Conservation (phyloP, 1,284 basidiomycete species). For the Malassezia sp. region DNA sequence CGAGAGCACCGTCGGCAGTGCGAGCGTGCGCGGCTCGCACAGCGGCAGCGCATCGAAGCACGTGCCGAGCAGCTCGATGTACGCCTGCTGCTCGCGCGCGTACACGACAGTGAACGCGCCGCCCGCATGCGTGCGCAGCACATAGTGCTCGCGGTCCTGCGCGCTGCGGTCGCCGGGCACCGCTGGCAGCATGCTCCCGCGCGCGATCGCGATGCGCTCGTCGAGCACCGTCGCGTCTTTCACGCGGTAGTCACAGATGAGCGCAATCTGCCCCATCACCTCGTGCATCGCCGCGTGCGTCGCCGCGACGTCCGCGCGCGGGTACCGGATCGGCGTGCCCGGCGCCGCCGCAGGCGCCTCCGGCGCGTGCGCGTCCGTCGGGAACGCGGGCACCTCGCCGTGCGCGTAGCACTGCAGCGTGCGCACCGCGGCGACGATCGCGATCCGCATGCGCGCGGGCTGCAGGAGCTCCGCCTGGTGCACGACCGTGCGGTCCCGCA, state of each 20-base stretch:
- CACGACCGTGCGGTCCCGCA: conserved; percentile 31
- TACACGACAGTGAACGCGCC: conserved; percentile 59
- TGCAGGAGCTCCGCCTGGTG: conserved; percentile 36
- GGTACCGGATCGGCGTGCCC: conserved; percentile 52
- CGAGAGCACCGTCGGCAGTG: conserved; percentile 59
- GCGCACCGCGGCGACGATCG: conserved; percentile 64
- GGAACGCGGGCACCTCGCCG: conserved; percentile 61
- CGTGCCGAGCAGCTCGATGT: conserved; percentile 63
- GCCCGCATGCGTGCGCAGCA: conserved; percentile 55
- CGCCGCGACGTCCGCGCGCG: conserved; percentile 56
- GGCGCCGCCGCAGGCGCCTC: conserved; percentile 55
- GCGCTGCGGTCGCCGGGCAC: conserved; percentile 20
- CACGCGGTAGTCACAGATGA: conserved; percentile 58
- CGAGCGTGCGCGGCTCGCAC: conserved; percentile 53
- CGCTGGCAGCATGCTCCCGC: conserved; percentile 4
- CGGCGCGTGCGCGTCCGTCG: conserved; percentile 56
- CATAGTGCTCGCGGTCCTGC: conserved; percentile 45
- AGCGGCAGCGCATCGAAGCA: conserved; percentile 79
- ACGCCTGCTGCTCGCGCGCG: conserved; percentile 52
- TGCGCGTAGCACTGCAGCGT: conserved; percentile 63
- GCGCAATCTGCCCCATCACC: conserved; percentile 57
- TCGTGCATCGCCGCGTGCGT: conserved; percentile 61
- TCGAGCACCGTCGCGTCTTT: conserved; percentile 72
- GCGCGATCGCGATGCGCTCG: conserved; percentile 55
- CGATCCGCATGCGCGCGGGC: conserved; percentile 56